Base-by-base conservation (phyloP, 1,284 basidiomycete species). In the Ceratobasidium sp. region DNA sequence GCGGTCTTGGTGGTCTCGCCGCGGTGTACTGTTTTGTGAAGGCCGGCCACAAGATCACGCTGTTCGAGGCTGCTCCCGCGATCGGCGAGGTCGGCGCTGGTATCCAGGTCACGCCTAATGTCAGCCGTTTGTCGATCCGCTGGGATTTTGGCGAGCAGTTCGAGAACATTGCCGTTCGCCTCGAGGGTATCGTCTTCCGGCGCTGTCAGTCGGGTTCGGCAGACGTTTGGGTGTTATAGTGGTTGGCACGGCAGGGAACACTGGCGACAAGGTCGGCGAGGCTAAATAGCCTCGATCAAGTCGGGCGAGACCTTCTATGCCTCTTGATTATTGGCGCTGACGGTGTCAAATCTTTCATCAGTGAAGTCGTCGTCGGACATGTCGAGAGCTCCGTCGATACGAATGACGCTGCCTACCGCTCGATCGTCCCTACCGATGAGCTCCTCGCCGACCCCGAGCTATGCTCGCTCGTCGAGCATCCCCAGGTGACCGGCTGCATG, bases 311-410 rank as follows among this genome's bases (percentile, higher is more conserved):
- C 87, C n/a, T 64, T 62, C 46, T 65, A 79, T 86, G 85, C 0
- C 88, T 90, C 79, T 79, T 90, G 19, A 82, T 90, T 37, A 81
- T 90, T 1, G 89, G 87, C 15, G 89, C 89, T 1, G 89, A 90
- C 80, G 89, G 89, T 17, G 84, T 85, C 22, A 82, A 88, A 80
- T 90, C 90, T 79, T 79, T 86, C 57, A 82, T 89, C 8, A 87
- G 91, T 68, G 83, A 86, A 56, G 82, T 85, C 8, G 86, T 90
- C 32, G 84, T 86, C 8, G 86, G 87, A 6, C 80, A 80, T 0
- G 81, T 82, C 0, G 84, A 86, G 76, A 79, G 81, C 43, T 76
- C 79, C 1, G 73, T 77, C 32, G 73, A 88, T 11, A 90, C 89
- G 0, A 89, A 89, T 1, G 89, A 91, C 79, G 87, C 89, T 76